These are phyloP conservation scores for Chamaenerion angustifolium DNA, from an alignment of 345 rosid genomes.

Conservation along the genomic window DNA sequence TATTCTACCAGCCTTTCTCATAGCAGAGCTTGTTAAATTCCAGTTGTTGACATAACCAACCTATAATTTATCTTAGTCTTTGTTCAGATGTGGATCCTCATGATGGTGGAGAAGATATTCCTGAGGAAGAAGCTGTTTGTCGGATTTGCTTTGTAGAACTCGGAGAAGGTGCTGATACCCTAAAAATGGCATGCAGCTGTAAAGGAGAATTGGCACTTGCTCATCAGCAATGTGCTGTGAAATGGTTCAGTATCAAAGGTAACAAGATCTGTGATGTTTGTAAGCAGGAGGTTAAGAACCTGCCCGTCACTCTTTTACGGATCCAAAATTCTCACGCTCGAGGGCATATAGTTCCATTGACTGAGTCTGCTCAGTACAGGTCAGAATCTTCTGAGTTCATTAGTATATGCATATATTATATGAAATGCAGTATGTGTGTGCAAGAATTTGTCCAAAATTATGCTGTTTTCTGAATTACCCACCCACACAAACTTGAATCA, in stretches of 20 bases:
- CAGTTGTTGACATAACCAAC: slow-evolving; percentile 27
- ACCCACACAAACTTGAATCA: too few species aligned
- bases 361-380: slow-evolving; percentile 39
- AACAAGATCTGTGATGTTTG: slow-evolving; percentile 93
- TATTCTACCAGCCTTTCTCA: not conserved
- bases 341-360: slow-evolving; percentile 21
- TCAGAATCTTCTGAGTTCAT: slow-evolving; percentile 2
- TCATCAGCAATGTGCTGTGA: slow-evolving; percentile 79
- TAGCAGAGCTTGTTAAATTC: slow-evolving; percentile 5
- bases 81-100: slow-evolving; percentile 48
- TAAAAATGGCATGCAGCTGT: slow-evolving; percentile 97
- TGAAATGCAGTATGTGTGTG: not conserved
- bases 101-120: slow-evolving; percentile 65
- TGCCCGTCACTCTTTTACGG: slow-evolving; percentile 87
- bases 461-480: too few species aligned
- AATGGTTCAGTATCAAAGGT: slow-evolving; percentile 98
- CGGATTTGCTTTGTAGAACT: slow-evolving; percentile 78
- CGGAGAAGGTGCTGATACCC: slow-evolving; percentile 73
- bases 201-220: slow-evolving; percentile 87
- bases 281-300: slow-evolving; percentile 82
- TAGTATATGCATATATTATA: not conserved
- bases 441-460: too few species aligned
- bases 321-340: slow-evolving; percentile 38
- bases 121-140: slow-evolving; percentile 88
- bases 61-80: slow-evolving; percentile 52